These are phyloP conservation scores for Saccharomycopsis sp. DNA, from an alignment of 805 yeast genomes.

Conservation along the genomic window DNA sequence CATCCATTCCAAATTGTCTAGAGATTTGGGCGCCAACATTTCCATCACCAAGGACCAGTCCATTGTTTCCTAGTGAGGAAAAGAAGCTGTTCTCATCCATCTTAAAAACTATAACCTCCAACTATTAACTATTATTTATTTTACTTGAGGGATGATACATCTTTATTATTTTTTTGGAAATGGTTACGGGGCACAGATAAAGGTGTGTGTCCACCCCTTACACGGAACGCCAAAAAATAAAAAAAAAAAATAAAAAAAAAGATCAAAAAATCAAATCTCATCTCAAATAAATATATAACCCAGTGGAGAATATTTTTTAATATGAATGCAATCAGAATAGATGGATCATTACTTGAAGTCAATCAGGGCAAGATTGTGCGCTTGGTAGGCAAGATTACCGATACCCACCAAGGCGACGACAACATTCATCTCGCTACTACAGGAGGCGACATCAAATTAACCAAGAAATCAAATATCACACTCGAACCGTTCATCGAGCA, in stretches of 20 bases:
- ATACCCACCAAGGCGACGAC: slow-evolving; percentile 1
- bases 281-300: background rate
- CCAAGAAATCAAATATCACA: no score
- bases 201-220: no score
- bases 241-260: background rate
- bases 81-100: slow-evolving; percentile 7
- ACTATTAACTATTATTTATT: no score
- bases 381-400: slow-evolving; percentile 15
- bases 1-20: slow-evolving; percentile 16
- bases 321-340: no score
- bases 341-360: no score
- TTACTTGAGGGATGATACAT: no score
- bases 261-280: no score
- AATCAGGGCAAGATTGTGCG: slow-evolving; percentile 14
- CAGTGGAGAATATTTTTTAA: no score
- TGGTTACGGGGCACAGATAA: no score
- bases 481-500: slow-evolving; percentile 14
- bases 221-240: background rate
- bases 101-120: no score
- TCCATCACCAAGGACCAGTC: slow-evolving; percentile 6
- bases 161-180: no score
- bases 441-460: no score
- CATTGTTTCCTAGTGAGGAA: slow-evolving; percentile 6
- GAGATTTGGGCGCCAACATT: slow-evolving; percentile 17
- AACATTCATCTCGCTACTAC: slow-evolving; percentile 12